Percentiles rank a stretch among this genome's conserved stretches.
Evolutionary conservation across 2,329 filamentous ascomycete genomes (phyloP).

Genomic region (Microcera coccophila): DNA sequence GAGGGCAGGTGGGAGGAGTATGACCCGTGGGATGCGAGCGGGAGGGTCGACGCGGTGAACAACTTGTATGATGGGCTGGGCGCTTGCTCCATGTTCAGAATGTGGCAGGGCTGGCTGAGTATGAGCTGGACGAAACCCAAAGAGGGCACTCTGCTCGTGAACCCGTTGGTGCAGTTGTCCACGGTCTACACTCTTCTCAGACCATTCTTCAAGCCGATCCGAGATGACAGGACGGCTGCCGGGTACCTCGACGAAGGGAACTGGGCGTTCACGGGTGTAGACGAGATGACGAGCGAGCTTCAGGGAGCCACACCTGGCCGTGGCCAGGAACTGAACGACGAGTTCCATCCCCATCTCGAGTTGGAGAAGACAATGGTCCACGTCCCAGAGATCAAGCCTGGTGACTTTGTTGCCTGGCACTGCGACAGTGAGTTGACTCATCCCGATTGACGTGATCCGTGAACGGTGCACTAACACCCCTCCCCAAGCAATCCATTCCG

Average conservation of each 20-base stretch:
- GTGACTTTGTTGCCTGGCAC: conserved; percentile 82
- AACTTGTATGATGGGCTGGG: conserved; percentile 80
- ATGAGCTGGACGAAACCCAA: conserved; percentile 69
- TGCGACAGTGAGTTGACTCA: conserved; percentile 56
- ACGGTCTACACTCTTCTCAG: conserved; percentile 78
- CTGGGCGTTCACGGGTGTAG: conserved; percentile 52
- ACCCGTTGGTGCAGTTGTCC: conserved; percentile 69
- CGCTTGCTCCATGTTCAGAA: conserved; percentile 78
- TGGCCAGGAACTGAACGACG: conserved; percentile 64
- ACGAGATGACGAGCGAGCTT: conserved; percentile 53
- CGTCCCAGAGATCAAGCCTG: conserved; percentile 63
- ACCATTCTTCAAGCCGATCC: conserved; percentile 69
- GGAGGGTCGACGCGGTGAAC: conserved; percentile 62
- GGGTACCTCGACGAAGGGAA: conserved; percentile 51
- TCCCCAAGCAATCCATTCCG: conserved; percentile 66
- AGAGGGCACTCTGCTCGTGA: conserved; percentile 79
- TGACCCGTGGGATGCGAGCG: conserved; percentile 75
- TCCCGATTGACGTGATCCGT: conserved; percentile 13
- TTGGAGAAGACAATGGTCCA: conserved; percentile 66
- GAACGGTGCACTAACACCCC: too few species aligned
- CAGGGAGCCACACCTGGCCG: conserved; percentile 69
- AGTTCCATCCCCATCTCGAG: conserved; percentile 69
- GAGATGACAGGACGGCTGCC: conserved; percentile 11
- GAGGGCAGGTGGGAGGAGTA: conserved; percentile 74
- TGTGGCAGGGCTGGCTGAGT: conserved; percentile 86